phyloP scores from a whole-genome alignment of 31 red algal species.

The Porphyra umbilicalis region DNA sequence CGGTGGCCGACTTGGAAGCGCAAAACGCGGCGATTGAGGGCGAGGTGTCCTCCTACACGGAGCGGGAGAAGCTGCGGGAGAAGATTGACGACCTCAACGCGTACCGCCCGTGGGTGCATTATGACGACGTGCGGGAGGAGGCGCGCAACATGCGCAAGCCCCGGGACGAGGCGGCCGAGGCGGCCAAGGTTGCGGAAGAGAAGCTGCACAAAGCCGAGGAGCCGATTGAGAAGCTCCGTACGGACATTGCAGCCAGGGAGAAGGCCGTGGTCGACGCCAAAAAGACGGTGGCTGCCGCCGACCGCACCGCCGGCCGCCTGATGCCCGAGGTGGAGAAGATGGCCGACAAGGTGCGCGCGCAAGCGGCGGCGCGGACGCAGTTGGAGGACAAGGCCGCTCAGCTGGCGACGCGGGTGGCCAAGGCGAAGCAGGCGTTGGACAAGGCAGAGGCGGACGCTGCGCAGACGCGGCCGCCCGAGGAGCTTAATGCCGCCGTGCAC shows the following conservation, averaged over 20 bases:
- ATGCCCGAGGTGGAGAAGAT: neutral
- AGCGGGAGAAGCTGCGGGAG: conserved; percentile 6
- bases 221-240: neutral
- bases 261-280: neutral
- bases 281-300: neutral
- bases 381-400: neutral
- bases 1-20: conserved; percentile 22
- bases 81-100: neutral
- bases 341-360: neutral
- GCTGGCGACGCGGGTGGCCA: neutral
- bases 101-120: neutral
- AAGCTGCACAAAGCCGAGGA: neutral
- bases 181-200: neutral
- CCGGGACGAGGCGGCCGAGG: neutral
- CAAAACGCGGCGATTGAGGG: conserved; percentile 39
- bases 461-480: neutral
- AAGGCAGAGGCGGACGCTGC: neutral
- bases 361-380: neutral
- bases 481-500: neutral
- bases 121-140: conserved; percentile 14
- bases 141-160: neutral
- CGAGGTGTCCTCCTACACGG: conserved; percentile 37
- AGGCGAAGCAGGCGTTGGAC: neutral
- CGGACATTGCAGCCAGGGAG: neutral
- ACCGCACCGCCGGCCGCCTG: neutral